Evolutionary conservation across 2,329 filamentous ascomycete genomes (phyloP).

Genomic region (Fusarium concolor): DNA sequence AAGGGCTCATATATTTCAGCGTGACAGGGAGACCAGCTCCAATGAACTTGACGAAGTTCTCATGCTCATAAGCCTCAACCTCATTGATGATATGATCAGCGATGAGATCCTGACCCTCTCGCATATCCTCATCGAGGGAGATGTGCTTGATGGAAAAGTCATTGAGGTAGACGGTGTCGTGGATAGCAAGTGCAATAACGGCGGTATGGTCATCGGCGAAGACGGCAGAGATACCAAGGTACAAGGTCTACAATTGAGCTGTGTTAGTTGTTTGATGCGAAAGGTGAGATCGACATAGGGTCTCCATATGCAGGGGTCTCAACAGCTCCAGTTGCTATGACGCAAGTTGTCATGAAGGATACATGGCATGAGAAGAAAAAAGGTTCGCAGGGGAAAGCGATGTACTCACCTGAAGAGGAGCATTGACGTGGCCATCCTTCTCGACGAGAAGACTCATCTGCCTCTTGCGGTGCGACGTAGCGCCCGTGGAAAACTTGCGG

Average conservation of each 20-base stretch:
- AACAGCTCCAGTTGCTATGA: conserved; percentile 5
- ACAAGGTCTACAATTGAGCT: conserved; percentile 62
- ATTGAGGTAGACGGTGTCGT: conserved; percentile 79
- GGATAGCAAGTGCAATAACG: conserved; percentile 74
- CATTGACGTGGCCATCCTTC: conserved; percentile 57
- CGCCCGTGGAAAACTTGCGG: conserved; percentile 59
- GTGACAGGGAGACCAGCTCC: conserved; percentile 76
- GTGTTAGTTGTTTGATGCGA: conserved; percentile 20
- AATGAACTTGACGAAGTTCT: conserved; percentile 79
- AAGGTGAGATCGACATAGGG: not conserved
- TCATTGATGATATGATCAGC: conserved; percentile 69
- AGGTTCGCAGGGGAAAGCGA: not conserved
- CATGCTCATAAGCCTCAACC: conserved; percentile 69
- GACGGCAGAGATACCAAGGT: conserved; percentile 70
- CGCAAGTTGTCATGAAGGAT: conserved; percentile 38
- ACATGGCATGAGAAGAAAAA: not conserved
- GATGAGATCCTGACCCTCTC: conserved; percentile 59
- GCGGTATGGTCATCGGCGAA: conserved; percentile 63
- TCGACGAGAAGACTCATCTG: conserved; percentile 60
- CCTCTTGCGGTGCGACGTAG: conserved; percentile 59
- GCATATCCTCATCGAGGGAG: conserved; percentile 55
- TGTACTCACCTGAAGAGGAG: conserved; percentile 59
- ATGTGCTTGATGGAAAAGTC: conserved; percentile 77
- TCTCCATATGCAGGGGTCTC: conserved; percentile 4
- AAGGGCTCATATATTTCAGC: conserved; percentile 70